Evolutionary conservation across 2,329 filamentous ascomycete genomes (phyloP).

Genomic region (Cryphonectria nitschkei): DNA sequence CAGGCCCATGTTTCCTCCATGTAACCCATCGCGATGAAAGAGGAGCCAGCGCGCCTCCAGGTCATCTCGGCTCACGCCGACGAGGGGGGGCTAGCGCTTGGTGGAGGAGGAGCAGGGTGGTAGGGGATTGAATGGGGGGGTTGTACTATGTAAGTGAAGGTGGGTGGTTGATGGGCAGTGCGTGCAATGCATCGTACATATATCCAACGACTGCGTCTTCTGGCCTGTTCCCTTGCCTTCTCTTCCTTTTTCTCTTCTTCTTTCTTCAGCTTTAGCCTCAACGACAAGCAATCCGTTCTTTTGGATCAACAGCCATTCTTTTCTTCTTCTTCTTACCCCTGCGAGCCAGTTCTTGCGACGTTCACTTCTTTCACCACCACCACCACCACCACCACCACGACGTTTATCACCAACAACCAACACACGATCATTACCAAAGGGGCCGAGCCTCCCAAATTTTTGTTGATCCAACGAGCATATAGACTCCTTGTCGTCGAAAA

Average conservation of each 20-base stretch:
- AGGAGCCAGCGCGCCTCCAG: slow-evolving; percentile 9
- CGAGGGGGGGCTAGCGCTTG: background rate
- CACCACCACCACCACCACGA: background rate
- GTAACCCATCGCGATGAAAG: background rate
- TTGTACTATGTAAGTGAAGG: background rate
- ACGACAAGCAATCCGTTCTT: slow-evolving; percentile 21
- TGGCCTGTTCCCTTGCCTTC: background rate
- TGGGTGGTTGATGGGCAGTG: background rate
- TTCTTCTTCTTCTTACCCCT: slow-evolving; percentile 9
- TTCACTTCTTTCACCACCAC: slow-evolving; percentile 16
- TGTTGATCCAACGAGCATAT: slow-evolving; percentile 19
- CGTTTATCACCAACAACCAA: background rate
- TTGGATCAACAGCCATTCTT: slow-evolving; percentile 29
- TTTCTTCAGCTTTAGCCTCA: slow-evolving; percentile 27
- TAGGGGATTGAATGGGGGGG: background rate
- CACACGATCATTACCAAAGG: slow-evolving; percentile 23
- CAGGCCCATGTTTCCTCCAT: background rate
- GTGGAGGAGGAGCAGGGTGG: background rate
- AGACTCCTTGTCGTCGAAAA: background rate
- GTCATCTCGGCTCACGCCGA: slow-evolving; percentile 29
- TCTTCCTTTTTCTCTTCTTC: slow-evolving; percentile 4
- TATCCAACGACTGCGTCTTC: background rate
- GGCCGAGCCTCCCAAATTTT: slow-evolving; percentile 26
- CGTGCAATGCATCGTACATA: slow-evolving; percentile 13
- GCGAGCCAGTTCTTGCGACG: slow-evolving; percentile 29